A percentile compares a stretch with the other conserved stretches of the same genome.
phyloP scores from a whole-genome alignment of 2,329 filamentous ascomycete species.

The Pseudogymnoascus sp. region DNA sequence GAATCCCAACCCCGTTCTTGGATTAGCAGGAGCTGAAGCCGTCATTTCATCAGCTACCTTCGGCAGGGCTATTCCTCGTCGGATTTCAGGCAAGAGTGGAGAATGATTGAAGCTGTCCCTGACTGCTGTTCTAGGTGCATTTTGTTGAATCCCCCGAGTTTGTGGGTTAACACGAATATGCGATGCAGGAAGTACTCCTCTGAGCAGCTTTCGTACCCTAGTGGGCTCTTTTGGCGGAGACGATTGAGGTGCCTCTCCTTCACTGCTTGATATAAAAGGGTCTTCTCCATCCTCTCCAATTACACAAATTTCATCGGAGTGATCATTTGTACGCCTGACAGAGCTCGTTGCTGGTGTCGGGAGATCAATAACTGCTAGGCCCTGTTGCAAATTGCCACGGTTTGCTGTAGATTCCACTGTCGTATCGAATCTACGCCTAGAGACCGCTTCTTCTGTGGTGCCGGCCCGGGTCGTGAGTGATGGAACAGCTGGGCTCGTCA shows the following conservation, averaged over 20 bases:
- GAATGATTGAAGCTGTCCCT: conserved; percentile 16
- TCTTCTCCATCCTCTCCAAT: background rate
- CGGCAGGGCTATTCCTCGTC: conserved; percentile 27
- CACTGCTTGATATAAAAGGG: background rate
- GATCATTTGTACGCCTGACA: conserved; percentile 12
- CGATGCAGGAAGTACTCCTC: conserved; percentile 58
- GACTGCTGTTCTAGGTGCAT: background rate
- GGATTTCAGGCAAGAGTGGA: conserved; percentile 14
- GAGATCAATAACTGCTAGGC: conserved; percentile 12
- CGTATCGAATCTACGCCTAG: background rate
- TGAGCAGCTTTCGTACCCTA: conserved; percentile 34
- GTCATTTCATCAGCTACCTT: conserved; percentile 9
- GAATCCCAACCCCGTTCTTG: conserved; percentile 12
- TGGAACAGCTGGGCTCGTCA: conserved; percentile 28
- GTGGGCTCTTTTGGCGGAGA: conserved; percentile 2
- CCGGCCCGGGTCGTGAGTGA: background rate
- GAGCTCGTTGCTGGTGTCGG: conserved; percentile 27
- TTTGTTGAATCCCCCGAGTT: conserved; percentile 21
- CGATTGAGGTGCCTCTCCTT: background rate
- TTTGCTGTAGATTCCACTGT: background rate
- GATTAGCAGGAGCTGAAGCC: background rate
- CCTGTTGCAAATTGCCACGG: background rate
- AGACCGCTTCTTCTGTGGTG: background rate
- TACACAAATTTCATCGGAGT: background rate
- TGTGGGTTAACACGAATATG: conserved; percentile 55